Conservation (phyloP, 1,284 basidiomycete genomes). For the Waitea zeae region DNA sequence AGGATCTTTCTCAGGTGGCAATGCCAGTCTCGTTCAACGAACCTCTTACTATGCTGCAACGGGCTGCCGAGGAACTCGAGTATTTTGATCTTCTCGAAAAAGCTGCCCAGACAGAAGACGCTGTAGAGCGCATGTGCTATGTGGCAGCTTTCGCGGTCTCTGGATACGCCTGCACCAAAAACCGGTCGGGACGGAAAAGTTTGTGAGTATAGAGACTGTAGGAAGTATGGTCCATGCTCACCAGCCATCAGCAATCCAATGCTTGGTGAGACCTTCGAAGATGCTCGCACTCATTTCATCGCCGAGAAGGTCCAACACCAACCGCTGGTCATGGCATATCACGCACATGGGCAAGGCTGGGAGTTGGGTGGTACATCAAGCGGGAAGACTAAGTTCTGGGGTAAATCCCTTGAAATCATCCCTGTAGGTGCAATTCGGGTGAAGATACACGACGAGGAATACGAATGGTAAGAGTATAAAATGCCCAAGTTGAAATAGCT, state of each 20-base stretch:
- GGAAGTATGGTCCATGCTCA: slow-evolving; percentile 1
- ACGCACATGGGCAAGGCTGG: slow-evolving; percentile 68
- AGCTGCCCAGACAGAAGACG: slow-evolving; percentile 44
- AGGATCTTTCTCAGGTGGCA: slow-evolving; percentile 77
- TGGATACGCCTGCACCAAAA: slow-evolving; percentile 64
- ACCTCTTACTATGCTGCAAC: slow-evolving; percentile 68
- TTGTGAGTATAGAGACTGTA: slow-evolving; percentile 40
- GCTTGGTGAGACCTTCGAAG: slow-evolving; percentile 81
- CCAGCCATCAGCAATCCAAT: slow-evolving; percentile 55
- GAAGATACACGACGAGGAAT: slow-evolving; percentile 44
- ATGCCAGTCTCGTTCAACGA: slow-evolving; percentile 85
- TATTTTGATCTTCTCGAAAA: slow-evolving; percentile 55
- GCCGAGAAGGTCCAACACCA: slow-evolving; percentile 83
- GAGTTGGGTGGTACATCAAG: slow-evolving; percentile 52
- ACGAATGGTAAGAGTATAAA: slow-evolving; percentile 58
- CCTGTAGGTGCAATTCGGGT: slow-evolving; percentile 55
- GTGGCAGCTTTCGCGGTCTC: slow-evolving; percentile 77
- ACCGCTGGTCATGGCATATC: slow-evolving; percentile 71
- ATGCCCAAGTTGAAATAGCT: too few species aligned
- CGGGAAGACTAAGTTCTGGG: slow-evolving; percentile 83
- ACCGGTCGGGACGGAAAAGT: slow-evolving; percentile 70
- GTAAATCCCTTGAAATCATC: slow-evolving; percentile 77
- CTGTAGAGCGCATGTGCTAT: slow-evolving; percentile 56
- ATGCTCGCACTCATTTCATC: slow-evolving; percentile 61
- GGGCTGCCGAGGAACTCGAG: slow-evolving; percentile 71